phyloP scores from a whole-genome alignment of 2,329 filamentous ascomycete genomes.

The Aspergillus pseudoglaucus region DNA sequence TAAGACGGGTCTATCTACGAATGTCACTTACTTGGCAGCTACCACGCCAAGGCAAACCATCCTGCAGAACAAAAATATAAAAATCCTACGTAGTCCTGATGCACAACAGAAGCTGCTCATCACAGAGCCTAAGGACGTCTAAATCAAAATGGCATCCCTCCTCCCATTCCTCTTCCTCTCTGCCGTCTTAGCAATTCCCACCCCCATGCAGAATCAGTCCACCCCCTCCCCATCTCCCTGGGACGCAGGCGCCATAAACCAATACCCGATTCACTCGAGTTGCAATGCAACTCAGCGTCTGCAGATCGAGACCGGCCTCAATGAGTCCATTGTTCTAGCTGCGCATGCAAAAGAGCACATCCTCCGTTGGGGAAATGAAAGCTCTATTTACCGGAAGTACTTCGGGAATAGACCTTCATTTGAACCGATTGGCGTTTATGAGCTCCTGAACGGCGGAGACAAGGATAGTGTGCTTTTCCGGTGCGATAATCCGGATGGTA shows the following conservation, averaged over 20 bases:
- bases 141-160: too few relatives aligned
- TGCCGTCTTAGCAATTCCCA: too few relatives aligned
- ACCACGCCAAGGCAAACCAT: too few relatives aligned
- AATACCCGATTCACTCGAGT: slow-evolving; percentile 54
- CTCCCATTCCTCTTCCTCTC: too few relatives aligned
- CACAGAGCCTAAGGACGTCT: too few relatives aligned
- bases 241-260: slow-evolving; percentile 31
- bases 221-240: slow-evolving; percentile 13
- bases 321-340: slow-evolving; percentile 54
- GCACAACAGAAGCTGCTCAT: too few relatives aligned
- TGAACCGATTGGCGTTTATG: slow-evolving; percentile 56
- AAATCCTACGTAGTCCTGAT: too few relatives aligned
- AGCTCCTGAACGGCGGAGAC: slow-evolving; percentile 54
- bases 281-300: slow-evolving; percentile 58
- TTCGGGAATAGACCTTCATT: slow-evolving; percentile 57
- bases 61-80: too few relatives aligned
- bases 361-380: slow-evolving; percentile 45
- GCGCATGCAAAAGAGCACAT: slow-evolving; percentile 57
- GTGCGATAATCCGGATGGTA: slow-evolving; percentile 62
- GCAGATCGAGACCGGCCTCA: slow-evolving; percentile 52
- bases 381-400: slow-evolving; percentile 58
- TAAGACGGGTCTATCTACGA: too few relatives aligned
- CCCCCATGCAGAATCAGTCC: too few relatives aligned
- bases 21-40: too few relatives aligned
- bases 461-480: slow-evolving; percentile 55